Conservation (phyloP, 768 basidiomycete genomes). For the Lepiota venenata region DNA sequence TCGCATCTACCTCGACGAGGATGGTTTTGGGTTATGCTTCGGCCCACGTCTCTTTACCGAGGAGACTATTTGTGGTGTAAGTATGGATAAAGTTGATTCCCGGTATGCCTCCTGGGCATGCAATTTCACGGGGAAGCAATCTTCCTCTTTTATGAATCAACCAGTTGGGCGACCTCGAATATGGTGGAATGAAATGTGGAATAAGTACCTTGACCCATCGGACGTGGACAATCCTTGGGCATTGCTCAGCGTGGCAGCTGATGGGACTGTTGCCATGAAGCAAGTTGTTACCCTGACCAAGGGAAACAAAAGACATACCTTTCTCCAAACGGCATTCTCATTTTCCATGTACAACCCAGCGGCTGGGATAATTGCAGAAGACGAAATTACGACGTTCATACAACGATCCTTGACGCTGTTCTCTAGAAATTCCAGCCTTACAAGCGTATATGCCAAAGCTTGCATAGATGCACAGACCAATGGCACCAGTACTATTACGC, state of each 20-base stretch:
- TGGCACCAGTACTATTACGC: no score
- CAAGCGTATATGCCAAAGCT: no score
- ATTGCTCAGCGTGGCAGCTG: slow-evolving; percentile 4
- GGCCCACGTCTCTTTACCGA: not conserved
- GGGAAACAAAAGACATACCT: no score
- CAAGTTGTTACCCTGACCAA: no score
- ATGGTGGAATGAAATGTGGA: slow-evolving; percentile 18
- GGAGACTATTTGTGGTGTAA: not conserved
- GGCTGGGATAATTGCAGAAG: no score
- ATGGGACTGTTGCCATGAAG: slow-evolving; percentile 19
- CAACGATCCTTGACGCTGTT: no score
- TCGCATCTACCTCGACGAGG: slow-evolving; percentile 18
- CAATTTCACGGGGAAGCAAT: slow-evolving; percentile 8
- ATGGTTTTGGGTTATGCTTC: slow-evolving; percentile 16
- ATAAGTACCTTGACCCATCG: slow-evolving; percentile 8
- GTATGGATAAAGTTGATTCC: not conserved
- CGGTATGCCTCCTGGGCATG: slow-evolving; percentile 11
- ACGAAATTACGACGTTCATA: no score
- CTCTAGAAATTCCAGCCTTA: no score
- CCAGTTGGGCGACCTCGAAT: slow-evolving; percentile 14
- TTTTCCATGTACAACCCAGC: no score
- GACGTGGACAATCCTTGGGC: slow-evolving; percentile 18
- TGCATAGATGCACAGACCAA: no score
- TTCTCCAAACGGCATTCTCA: no score
- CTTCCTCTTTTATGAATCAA: not conserved